Base-by-base conservation (phyloP, 208 protist species). In the Trypanosoma melophagium region DNA sequence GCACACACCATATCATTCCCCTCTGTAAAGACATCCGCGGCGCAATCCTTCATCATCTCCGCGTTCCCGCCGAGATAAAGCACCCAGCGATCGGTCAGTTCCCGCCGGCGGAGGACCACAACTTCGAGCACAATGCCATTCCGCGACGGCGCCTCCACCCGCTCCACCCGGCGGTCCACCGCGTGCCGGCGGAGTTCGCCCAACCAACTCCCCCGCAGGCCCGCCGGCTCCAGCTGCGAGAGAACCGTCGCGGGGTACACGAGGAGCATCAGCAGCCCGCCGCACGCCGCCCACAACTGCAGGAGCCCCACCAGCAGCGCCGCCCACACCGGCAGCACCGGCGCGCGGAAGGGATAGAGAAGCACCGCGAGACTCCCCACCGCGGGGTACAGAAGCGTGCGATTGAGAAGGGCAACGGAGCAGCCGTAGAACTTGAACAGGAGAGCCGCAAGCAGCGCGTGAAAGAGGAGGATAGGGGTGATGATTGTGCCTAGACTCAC, bases 11-110 rank as follows among this genome's bases (percentile, higher is more conserved):
- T 40, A 14, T 86, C 69, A 0, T 50, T 76, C 44, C 28, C 28
- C 5, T 35, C 28, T 35, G 28, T 35, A 5, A 35, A 35, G 28
- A 83, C 64, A 4, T 85, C 77, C 12, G 49, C 66, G 19, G 79
- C 41, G 13, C 55, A 81, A 56, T 80, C 71, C 65, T 96, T 85
- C 55, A 92, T 66, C 22, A 93, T 77, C 71, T 96, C 85, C 0
- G 78, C 84, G 63, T 96, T 96, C 22, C 90, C 90, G 16, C 87
- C 86, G 60, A 87, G 74, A 74, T 96, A 96, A 14, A 93, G 17
- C 3, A 93, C 52, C 87, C 89, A 95, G 3, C 76, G 71, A 31
- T 66, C 38, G 7, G 82, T 84, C 12, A 59, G 41, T 42, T 80
- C 58, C 13, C 66, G 19, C 50, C 62, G 76, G 50, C 66, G 59